phyloP scores from a whole-genome alignment of 768 basidiomycete genomes.

The Postia placenta region DNA sequence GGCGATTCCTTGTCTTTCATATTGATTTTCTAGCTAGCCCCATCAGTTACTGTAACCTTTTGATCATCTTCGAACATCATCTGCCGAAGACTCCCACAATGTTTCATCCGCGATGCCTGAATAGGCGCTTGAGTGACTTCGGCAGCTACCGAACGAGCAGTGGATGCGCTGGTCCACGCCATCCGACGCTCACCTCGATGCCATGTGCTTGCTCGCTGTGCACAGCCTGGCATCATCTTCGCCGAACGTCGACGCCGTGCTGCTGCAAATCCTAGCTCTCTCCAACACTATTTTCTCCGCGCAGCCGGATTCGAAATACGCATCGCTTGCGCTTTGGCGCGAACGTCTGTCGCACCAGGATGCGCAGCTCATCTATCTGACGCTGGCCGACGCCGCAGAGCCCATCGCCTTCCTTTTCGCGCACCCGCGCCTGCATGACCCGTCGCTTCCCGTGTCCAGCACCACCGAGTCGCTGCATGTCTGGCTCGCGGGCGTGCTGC shows the following conservation, averaged over 20 bases:
- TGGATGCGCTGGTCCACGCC: too few relatives aligned
- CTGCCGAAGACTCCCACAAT: too few relatives aligned
- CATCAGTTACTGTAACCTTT: too few relatives aligned
- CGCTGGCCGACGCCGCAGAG: background rate
- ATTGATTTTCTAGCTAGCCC: too few relatives aligned
- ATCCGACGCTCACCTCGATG: too few relatives aligned
- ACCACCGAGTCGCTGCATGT: slow-evolving; percentile 11
- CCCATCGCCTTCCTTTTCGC: slow-evolving; percentile 19
- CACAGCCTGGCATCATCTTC: background rate
- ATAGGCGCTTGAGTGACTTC: too few relatives aligned
- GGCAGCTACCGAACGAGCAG: too few relatives aligned
- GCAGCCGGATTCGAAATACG: slow-evolving; percentile 17
- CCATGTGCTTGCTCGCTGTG: too few relatives aligned
- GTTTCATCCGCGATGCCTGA: too few relatives aligned
- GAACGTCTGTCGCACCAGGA: slow-evolving; percentile 8
- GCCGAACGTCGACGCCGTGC: background rate
- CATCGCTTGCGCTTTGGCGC: slow-evolving; percentile 15
- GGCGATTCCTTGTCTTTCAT: too few relatives aligned
- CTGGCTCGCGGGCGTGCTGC: slow-evolving; percentile 20
- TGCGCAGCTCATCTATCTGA: slow-evolving; percentile 16
- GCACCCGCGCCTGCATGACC: slow-evolving; percentile 9
- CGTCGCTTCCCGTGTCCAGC: slow-evolving; percentile 12
- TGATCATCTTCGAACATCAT: too few relatives aligned
- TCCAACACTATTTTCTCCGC: slow-evolving; percentile 18
- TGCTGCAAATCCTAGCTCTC: slow-evolving; percentile 11